Base-by-base conservation (phyloP, 169 alveolate species). In the Plasmodium blacklocki region DNA sequence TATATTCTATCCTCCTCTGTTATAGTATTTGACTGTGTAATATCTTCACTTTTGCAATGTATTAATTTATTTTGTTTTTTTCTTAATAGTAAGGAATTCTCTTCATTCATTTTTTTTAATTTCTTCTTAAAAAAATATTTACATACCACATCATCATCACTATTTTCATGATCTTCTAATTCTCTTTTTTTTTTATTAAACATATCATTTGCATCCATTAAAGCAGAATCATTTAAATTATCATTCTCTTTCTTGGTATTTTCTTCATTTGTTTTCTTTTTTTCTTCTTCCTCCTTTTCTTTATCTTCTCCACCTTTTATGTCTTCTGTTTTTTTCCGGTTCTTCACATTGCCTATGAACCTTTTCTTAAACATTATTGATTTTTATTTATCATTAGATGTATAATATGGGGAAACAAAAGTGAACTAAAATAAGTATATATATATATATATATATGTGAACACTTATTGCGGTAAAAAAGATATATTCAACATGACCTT, bases 1-100 rank as follows among this genome's bases (percentile, higher is more conserved):
- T 83, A 83, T 59, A 83, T 59, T 26, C 50, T 39, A 83, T 83
- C 91, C 29, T 83, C 91, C 29, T 83, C 85, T 43, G 93, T 63
- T 18, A 88, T 74, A 26, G 93, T 93, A 21, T 93, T 67, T 54
- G 88, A 5, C 54, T 91, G 85, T 39, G 59, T 66, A 74, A 60
- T 23, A 88, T 59, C 50, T 67, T 63, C 74, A 68, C 74, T 86
- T 67, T 62, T 80, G 43, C 74, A 70, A 9, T 58, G 74, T 43
- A 76, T 54, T 58, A 91, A 43, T 47, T 83, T 83, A 62, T 63
- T 74, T 83, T 74, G 39, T 26, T 66, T 80, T 63, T 74, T 89
- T 73, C 43, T 64, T 89, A 78, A 73, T 58, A 64, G 75, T 45
- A 66, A 54, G 6, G 64, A 58, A 50, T 75, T 83, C 21, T 64